These are phyloP conservation scores for Acanthamoeba triangularis DNA, from an alignment of 208 protist genomes.

Conservation along the genomic window DNA sequence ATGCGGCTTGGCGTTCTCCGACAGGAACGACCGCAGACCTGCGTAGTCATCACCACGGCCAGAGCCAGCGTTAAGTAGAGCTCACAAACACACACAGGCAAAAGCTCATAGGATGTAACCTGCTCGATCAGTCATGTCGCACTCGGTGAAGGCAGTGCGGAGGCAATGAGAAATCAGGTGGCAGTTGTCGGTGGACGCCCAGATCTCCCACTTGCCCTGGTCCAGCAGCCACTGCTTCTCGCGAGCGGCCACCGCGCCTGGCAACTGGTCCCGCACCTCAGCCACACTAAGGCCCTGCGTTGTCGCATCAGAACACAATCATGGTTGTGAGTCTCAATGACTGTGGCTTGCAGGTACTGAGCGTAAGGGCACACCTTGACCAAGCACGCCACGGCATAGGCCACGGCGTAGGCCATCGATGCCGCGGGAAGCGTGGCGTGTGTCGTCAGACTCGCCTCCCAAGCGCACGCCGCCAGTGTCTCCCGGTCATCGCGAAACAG, in stretches of 20 bases:
- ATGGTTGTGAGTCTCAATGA: too few species aligned
- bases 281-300: not conserved
- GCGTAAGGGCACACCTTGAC: not conserved
- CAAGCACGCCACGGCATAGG: not conserved
- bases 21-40: not conserved
- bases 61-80: too few species aligned
- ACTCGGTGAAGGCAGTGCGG: not conserved
- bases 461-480: not conserved
- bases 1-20: not conserved
- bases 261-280: not conserved
- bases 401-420: constrained; percentile 4
- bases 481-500: constrained; percentile 8
- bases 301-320: too few species aligned
- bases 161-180: constrained; percentile 17
- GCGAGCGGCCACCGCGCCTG: not conserved
- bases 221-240: constrained; percentile 14
- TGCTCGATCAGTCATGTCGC: not conserved
- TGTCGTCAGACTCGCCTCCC: not conserved
- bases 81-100: too few species aligned
- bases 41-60: too few species aligned
- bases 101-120: too few species aligned
- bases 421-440: constrained; percentile 13
- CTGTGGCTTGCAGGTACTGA: not conserved
- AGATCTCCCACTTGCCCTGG: constrained; percentile 13
- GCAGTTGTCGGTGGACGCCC: constrained; percentile 19